These are phyloP conservation scores for Globisporangium radiosum DNA, from an alignment of 352 stramenopile species.

Conservation along the genomic window DNA sequence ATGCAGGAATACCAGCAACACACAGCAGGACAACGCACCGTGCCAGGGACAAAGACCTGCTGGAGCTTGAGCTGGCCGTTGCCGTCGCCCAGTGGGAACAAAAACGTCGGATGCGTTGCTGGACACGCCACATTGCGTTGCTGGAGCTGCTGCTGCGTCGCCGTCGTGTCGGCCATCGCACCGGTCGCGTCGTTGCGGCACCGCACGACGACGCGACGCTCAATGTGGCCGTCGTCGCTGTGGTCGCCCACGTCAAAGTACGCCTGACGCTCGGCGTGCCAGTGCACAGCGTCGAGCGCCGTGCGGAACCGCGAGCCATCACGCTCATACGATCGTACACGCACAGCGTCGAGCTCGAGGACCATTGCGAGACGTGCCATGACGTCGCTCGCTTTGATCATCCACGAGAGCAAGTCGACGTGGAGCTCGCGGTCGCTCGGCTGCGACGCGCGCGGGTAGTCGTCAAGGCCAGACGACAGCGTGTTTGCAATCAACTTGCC, in stretches of 20 bases:
- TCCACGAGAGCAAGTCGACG: conserved; percentile 89
- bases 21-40: conserved; percentile 13
- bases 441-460: conserved; percentile 85
- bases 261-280: conserved; percentile 50
- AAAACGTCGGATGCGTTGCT: conserved; percentile 45
- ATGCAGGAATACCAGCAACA: background rate
- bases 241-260: conserved; percentile 83
- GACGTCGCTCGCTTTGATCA: conserved; percentile 66
- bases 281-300: conserved; percentile 61
- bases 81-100: conserved; percentile 81
- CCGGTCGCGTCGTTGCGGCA: conserved; percentile 46
- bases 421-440: conserved; percentile 80
- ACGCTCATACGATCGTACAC: conserved; percentile 13
- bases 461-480: conserved; percentile 89
- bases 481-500: conserved; percentile 87
- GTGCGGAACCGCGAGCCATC: conserved; percentile 33
- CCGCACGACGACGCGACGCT: conserved; percentile 56
- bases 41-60: conserved; percentile 57
- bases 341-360: conserved; percentile 12
- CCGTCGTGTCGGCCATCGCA: conserved; percentile 34
- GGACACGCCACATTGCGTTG: conserved; percentile 37
- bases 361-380: conserved; percentile 40
- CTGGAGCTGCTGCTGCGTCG: conserved; percentile 29
- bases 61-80: conserved; percentile 66
- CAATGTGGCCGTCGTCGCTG: conserved; percentile 62